Evolutionary conservation across 495 filamentous ascomycete species (phyloP).

Genomic region (Stereocaulon alpinum): DNA sequence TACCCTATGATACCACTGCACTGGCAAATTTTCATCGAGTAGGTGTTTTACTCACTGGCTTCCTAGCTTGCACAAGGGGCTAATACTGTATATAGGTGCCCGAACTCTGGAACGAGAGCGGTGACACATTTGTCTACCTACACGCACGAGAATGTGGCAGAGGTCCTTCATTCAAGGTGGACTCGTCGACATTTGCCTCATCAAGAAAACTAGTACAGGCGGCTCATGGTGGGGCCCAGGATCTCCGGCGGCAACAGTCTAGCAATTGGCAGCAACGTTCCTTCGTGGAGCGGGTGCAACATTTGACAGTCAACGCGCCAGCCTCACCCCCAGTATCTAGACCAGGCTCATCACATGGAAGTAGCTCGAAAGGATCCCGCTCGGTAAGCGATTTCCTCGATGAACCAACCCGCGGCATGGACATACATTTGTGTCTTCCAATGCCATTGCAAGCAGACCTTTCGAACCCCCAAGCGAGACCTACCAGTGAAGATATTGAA

Average conservation of each 20-base stretch:
- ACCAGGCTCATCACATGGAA: constrained; percentile 17
- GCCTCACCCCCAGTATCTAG: constrained; percentile 28
- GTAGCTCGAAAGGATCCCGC: constrained; percentile 23
- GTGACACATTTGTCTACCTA: constrained; percentile 76
- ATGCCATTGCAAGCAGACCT: constrained; percentile 43
- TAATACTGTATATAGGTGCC: constrained; percentile 43
- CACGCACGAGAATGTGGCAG: constrained; percentile 55
- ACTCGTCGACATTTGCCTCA: constrained; percentile 59
- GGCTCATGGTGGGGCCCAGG: constrained; percentile 42
- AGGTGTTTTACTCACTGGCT: not conserved
- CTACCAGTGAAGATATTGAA: constrained; percentile 50
- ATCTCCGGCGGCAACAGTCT: not conserved
- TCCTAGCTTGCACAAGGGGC: not conserved
- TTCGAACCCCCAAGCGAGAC: constrained; percentile 29
- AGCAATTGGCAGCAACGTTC: constrained; percentile 5
- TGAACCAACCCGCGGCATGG: constrained; percentile 25
- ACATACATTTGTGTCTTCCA: constrained; percentile 64
- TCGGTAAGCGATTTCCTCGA: constrained; percentile 29
- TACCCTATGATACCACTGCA: constrained; percentile 50
- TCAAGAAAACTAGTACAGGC: constrained; percentile 60
- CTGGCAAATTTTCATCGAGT: constrained; percentile 33
- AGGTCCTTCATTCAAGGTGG: constrained; percentile 68
- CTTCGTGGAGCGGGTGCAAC: constrained; percentile 21
- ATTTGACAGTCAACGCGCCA: constrained; percentile 18
- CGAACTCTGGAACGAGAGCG: constrained; percentile 81